Evolutionary conservation across 495 filamentous ascomycete genomes (phyloP), one percentile per base, ranked within the genome.

Genomic region (Chaetomium fimeti): DNA sequence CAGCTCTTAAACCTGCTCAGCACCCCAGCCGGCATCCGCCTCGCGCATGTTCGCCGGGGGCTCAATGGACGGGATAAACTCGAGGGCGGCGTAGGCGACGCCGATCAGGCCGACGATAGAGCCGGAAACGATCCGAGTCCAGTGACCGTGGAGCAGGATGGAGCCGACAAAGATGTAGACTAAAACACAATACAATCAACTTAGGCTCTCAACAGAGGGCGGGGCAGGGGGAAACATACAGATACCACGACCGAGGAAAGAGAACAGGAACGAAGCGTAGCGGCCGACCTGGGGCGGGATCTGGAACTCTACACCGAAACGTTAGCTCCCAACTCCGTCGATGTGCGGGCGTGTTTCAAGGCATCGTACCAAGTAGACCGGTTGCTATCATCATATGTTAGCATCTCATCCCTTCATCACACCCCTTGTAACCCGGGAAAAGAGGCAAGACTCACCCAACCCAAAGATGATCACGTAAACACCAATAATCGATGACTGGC

Each of bases 31-130:
- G 62, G 85, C 88, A 77, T 94, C 91, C 62, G 79, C 81, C 76
- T 96, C 92, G 76, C 94, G 87, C 95, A 99, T 99, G 80, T 96
- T 99, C 69, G 91, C 88, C 22, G 95, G 95, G 24, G 95, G 93
- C 82, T 99, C 94, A 73, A 99, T 96, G 45, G 88, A 92, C 0
- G 95, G 94, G 62, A 97, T 88, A 77, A 91, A 99, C 79, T 98
- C 93, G 67, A 98, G 85, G 22, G 84, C 90, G 56, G 86, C 79
- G 77, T 97, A 98, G 43, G 75, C 88, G 47, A 95, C 69, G 60
- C 93, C 93, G 62, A 90, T 82, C 54, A 93, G 64, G 45, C 86
- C 91, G 63, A 97, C 79, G 69, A 92, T 78, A 28, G 85, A 82
- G 56, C 89, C 91, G 60, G 88, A 84, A 61, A 93, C 85, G 68